Percentiles rank a stretch among this genome's conserved stretches.
Evolutionary conservation across 305 asterid genomes (phyloP).

Genomic region (Monarda citriodora): DNA sequence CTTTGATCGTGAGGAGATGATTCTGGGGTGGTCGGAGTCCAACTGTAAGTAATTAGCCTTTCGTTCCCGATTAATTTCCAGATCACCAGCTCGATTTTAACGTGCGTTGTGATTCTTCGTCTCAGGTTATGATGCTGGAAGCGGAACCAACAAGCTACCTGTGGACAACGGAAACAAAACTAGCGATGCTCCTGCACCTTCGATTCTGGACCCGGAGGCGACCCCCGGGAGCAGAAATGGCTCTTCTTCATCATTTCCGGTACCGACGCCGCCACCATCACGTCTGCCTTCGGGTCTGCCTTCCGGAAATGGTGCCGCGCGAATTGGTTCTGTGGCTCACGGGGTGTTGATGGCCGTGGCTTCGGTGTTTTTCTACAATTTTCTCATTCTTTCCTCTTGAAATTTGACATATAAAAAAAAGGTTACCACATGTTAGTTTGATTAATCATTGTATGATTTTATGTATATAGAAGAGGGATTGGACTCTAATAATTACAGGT

Average conservation of each 20-base stretch:
- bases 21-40: constrained; percentile 87
- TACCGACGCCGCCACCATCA: constrained; percentile 26
- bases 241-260: constrained; percentile 26
- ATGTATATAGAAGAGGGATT: constrained; percentile 15
- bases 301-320: constrained; percentile 37
- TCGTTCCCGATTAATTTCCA: constrained; percentile 1
- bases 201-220: constrained; percentile 67
- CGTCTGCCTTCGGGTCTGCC: constrained; percentile 15
- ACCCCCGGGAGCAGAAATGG: constrained; percentile 37
- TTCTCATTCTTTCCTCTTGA: constrained; percentile 47
- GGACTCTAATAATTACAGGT: constrained; percentile 6
- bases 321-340: constrained; percentile 25
- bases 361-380: constrained; percentile 36
- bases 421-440: constrained; percentile 16
- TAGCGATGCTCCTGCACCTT: constrained; percentile 58
- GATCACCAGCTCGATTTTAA: constrained; percentile 11
- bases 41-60: constrained; percentile 55
- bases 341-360: constrained; percentile 36
- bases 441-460: constrained; percentile 4
- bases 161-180: constrained; percentile 37
- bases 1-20: constrained; percentile 89
- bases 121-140: constrained; percentile 55
- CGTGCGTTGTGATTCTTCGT: constrained; percentile 1
- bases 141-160: constrained; percentile 50
- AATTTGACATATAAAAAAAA: background rate